A percentile compares a stretch with the other conserved stretches of the same genome.
Evolutionary conservation across 371 early-diverging fungal genomes (phyloP).

Genomic region (Coemansia sp.): DNA sequence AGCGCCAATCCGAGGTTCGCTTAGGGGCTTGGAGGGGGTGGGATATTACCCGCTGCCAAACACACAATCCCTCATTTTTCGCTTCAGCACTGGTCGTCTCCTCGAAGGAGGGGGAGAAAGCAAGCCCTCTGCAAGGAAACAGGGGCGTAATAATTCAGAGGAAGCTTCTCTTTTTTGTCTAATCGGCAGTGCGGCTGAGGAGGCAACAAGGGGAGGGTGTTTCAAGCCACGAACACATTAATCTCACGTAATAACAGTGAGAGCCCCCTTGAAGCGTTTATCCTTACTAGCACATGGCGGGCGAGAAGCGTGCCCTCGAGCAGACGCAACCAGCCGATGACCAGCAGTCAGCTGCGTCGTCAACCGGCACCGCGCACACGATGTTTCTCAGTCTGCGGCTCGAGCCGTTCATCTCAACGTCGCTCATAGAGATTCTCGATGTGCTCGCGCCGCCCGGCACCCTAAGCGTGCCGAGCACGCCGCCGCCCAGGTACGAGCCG

Average conservation of each 20-base stretch:
- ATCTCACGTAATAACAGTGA: conserved; percentile 15
- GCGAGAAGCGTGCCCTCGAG: conserved; percentile 31
- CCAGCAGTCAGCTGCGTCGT: conserved; percentile 20
- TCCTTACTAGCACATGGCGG: neutral
- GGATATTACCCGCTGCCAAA: too few species aligned
- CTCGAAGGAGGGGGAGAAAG: too few species aligned
- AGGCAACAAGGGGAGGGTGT: too few species aligned
- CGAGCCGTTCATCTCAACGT: conserved; percentile 44
- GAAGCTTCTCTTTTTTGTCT: too few species aligned
- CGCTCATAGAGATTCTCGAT: conserved; percentile 45
- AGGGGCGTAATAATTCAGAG: too few species aligned
- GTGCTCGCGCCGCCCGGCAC: conserved; percentile 27
- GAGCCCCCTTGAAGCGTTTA: too few species aligned
- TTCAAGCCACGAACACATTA: neutral
- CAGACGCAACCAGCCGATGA: conserved; percentile 18
- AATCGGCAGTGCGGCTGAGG: too few species aligned
- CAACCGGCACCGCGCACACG: conserved; percentile 23
- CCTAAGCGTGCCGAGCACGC: conserved; percentile 43
- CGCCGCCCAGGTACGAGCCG: conserved; percentile 45
- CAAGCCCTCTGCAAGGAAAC: too few species aligned
- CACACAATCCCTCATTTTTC: too few species aligned
- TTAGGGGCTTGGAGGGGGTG: too few species aligned
- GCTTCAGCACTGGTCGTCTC: too few species aligned
- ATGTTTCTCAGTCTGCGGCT: conserved; percentile 39
- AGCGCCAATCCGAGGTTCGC: too few species aligned